Evolutionary conservation across 495 filamentous ascomycete genomes (phyloP).

Genomic region (Xylaria palmicola): DNA sequence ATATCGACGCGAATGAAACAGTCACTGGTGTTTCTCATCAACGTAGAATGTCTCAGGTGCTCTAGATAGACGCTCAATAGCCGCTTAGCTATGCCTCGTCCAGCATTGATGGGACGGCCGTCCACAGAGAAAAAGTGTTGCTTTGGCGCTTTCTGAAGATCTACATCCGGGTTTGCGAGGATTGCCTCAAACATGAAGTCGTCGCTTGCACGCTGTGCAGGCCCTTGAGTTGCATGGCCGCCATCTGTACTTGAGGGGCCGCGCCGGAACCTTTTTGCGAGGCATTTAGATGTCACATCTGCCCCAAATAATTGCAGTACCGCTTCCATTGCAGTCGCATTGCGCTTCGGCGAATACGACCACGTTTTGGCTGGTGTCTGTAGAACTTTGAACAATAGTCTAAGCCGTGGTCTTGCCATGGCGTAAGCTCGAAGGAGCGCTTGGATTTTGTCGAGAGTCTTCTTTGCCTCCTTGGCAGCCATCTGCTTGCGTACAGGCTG

Average conservation of each 20-base stretch:
- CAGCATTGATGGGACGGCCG: conserved; percentile 66
- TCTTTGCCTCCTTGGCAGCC: conserved; percentile 59
- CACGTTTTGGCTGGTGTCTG: conserved; percentile 64
- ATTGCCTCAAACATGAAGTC: conserved; percentile 52
- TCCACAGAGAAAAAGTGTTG: conserved; percentile 74
- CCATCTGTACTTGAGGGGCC: neutral
- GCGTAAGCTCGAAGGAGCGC: conserved; percentile 72
- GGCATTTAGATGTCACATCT: conserved; percentile 55
- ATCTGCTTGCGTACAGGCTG: conserved; percentile 75
- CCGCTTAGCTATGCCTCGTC: conserved; percentile 64
- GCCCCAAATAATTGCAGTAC: conserved; percentile 69
- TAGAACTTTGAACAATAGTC: conserved; percentile 66
- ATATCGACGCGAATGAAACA: conserved; percentile 78
- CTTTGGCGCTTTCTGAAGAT: conserved; percentile 55
- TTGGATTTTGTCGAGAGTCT: conserved; percentile 63
- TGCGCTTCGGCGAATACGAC: conserved; percentile 65
- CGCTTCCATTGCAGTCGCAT: conserved; percentile 60
- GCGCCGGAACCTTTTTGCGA: conserved; percentile 24
- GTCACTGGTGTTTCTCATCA: conserved; percentile 42
- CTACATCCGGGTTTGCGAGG: conserved; percentile 53
- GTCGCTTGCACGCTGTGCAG: neutral
- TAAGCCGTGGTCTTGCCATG: conserved; percentile 63
- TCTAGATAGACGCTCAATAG: conserved; percentile 47
- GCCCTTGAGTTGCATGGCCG: neutral
- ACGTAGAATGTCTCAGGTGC: conserved; percentile 13